Percentiles rank a stretch among this genome's conserved stretches.
phyloP scores from a whole-genome alignment of 352 stramenopile genomes.

The Globisporangium uncinulatum region DNA sequence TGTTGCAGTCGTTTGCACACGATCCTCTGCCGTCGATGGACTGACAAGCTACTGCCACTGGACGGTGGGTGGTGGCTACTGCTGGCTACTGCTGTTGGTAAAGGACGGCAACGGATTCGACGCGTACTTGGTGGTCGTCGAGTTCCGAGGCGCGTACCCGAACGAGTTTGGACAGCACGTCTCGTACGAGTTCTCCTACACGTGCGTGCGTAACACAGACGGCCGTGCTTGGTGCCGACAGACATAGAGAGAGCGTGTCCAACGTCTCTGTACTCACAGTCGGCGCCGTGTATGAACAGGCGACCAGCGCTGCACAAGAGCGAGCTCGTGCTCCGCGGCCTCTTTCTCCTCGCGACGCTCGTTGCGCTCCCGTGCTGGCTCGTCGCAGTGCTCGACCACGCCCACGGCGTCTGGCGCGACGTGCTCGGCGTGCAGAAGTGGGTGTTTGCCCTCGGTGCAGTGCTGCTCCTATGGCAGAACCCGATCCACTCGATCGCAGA shows the following conservation, averaged over 20 bases:
- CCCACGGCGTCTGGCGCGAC: conserved; percentile 37
- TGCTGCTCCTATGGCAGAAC: conserved; percentile 82
- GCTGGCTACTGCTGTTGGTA: not conserved
- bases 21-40: not conserved
- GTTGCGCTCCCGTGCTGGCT: conserved; percentile 68
- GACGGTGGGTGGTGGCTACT: not conserved
- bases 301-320: conserved; percentile 64
- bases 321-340: conserved; percentile 56
- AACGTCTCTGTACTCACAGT: too few relatives aligned
- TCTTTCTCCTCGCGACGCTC: conserved; percentile 55
- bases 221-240: not conserved
- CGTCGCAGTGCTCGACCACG: conserved; percentile 48
- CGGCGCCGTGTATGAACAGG: conserved; percentile 19
- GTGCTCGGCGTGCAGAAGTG: conserved; percentile 68
- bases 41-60: not conserved
- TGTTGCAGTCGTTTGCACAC: not conserved
- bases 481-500: conserved; percentile 64
- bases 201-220: conserved; percentile 42
- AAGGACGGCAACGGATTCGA: conserved; percentile 61
- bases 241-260: too few relatives aligned
- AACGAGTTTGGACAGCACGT: conserved; percentile 64
- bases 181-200: conserved; percentile 76
- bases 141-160: conserved; percentile 69
- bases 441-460: conserved; percentile 57
- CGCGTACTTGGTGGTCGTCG: conserved; percentile 51